Evolutionary conservation across 2,329 filamentous ascomycete species (phyloP), one percentile per base, ranked within the genome.

Genomic region (Penicillium palitans): DNA sequence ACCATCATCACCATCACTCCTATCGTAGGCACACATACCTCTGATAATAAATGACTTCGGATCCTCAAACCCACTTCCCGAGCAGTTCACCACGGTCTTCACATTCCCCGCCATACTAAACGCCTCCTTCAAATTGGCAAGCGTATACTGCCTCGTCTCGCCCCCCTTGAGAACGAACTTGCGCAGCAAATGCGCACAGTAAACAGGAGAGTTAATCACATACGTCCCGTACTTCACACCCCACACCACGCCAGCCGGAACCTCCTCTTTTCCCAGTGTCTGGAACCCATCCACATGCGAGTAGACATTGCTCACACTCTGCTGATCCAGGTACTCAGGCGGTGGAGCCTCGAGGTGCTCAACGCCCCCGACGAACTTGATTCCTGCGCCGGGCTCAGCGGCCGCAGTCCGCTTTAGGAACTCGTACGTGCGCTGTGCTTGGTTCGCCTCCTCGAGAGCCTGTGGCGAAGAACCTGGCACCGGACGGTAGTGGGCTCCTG

Each of bases 401-500:
- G 59, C 37, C 1, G 74, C 75, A 6, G 78, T 65, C 7, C 57
- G 59, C 52, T 75, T 74, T 64, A 80, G 73, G 25, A 68, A 66
- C 1, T 72, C 57, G 46, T 74, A 79, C 1, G 79, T 79, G 19
- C 68, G 68, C 15, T 68, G 63, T 3, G 74, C 77, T 65, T 79
- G 73, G 15, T 62, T 39, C 29, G 71, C 69, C 65, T 81, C 76
- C 7, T 68, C 61, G 39, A 69, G 53, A 31, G 69, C 58, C 63
- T 78, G 73, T 27, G 77, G 63, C 1, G 71, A 70, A 24, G 69
- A 66, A 8, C 72, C 74, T 1, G 78, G 78, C 4, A 79, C 73
- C 0, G 79, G 79, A 1, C 79, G 75, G 61, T 78, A 80, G 65
- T 81, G 79, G 1, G 78, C 79, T 25, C 79, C 79, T 1, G 78